Conservation (phyloP, 2,329 filamentous ascomycete genomes). For the Mariannaea sp. region DNA sequence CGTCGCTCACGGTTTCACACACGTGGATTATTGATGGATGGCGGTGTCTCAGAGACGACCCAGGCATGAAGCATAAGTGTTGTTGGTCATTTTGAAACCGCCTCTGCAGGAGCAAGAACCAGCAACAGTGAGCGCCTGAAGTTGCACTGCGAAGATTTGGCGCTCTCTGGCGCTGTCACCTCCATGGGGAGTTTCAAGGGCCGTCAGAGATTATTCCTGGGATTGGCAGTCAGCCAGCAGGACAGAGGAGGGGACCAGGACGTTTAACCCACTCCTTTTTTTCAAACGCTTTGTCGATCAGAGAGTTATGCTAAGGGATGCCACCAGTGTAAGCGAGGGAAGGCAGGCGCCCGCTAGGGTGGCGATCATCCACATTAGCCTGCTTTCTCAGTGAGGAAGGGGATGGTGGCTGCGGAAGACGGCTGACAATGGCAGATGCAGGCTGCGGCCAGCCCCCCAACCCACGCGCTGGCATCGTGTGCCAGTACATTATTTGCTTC, state of each 20-base stretch:
- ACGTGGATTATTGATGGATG: constrained; percentile 22
- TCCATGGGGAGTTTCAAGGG: constrained; percentile 13
- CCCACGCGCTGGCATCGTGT: constrained; percentile 25
- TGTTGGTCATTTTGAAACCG: not conserved
- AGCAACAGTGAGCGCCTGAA: not conserved
- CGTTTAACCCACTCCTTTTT: constrained; percentile 25
- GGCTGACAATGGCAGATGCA: constrained; percentile 22
- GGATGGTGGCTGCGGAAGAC: constrained; percentile 18
- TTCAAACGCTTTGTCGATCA: constrained; percentile 36
- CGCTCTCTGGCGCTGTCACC: not conserved
- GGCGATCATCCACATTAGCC: constrained; percentile 40
- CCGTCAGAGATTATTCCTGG: constrained; percentile 10
- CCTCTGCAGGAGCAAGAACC: not conserved
- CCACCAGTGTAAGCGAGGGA: constrained; percentile 39
- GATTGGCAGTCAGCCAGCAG: not conserved
- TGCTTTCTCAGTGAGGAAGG: constrained; percentile 32
- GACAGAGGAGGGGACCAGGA: constrained; percentile 13
- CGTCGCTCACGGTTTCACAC: constrained; percentile 36
- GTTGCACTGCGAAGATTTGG: not conserved
- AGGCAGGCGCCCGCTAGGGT: constrained; percentile 39
- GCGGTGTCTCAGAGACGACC: constrained; percentile 25
- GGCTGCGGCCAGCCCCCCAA: constrained; percentile 24
- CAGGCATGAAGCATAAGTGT: constrained; percentile 5
- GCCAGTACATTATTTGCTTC: constrained; percentile 26
- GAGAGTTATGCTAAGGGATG: constrained; percentile 31